Base-by-base conservation (phyloP, 75 land plant genomes). In the Pinus tabuliformis region DNA sequence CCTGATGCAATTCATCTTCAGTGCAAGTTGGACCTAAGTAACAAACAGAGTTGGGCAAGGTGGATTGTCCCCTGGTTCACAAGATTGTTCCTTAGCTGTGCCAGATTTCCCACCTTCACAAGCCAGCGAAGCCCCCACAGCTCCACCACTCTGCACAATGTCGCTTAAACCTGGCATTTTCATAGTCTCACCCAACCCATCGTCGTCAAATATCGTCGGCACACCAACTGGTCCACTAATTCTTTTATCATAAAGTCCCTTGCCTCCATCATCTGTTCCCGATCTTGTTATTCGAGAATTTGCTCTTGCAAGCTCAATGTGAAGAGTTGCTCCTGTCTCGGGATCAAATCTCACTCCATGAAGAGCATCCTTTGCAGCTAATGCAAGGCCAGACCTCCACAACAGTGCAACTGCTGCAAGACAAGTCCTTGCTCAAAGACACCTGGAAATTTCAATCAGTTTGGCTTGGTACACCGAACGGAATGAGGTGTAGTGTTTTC, bases 281-380 rank as follows among this genome's bases (percentile, higher is more conserved):
- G 78, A 76, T 14, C 73, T 62, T 56, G 81, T 90, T 56, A 73
- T 82, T 62, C 89, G 71, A 62, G 92, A 90, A 76, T 90, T 90
- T 77, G 89, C 77, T 63, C 87, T 90, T 42, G 92, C 92, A 57
- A 90, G 79, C 62, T 90, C 89, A 75, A 87, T 84, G 74, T 87
- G 86, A 39, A 90, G 74, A 21, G 75, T 74, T 7, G 81, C 79
- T 63, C 89, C 85, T 58, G 77, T 70, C 66, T 85, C 80, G 37
- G 92, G 92, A 62, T 90, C 92, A 78, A 90, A 87, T 28, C 71
- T 76, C 17, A 78, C 76, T 60, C 89, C 92, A 26, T 26, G 0
- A 26, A 26, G 26, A 26, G 26, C 26, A 26, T 26, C 26, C 26
- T 26, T 26, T 26, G 26, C 26, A 26, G 26, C 26, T 26, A 26